Base-by-base conservation (phyloP, 768 basidiomycete species). In the Dioszegia aurantiaca region DNA sequence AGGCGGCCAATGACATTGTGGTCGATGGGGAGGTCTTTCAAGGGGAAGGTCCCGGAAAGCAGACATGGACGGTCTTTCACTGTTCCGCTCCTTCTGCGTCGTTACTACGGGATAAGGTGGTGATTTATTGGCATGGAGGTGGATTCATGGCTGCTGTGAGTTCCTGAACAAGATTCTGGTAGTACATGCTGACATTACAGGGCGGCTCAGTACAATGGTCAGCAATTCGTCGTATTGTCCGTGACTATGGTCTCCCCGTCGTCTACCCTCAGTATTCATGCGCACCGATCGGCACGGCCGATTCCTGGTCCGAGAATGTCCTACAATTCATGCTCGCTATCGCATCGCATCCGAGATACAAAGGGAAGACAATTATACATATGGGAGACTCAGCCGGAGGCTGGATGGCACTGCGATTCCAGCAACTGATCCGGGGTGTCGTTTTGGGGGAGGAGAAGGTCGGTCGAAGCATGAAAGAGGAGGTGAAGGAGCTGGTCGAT, bases 101-200 rank as follows among this genome's bases (percentile, higher is more conserved):
- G 33, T 14, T 6, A 14, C 6, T 6, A 33, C 33, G 33, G 33
- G 8, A 14, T 14, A 65, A 62, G 53, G 61, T 62, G 27, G 40
- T 66, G n/a, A 55, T 66, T 3, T 62, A 62, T 44, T 66, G 54
- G 49, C 64, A 62, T 42, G 64, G 64, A 19, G 64, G 64, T 28
- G 64, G 58, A 16, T 60, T 59, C 26, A 53, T 59, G 41, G 21
- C 40, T 33, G 48, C 41, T 31, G 62, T 59, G 48, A 44, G n/a
- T n/a, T n/a, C n/a, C n/a, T n/a, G n/a, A n/a, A n/a, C n/a, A n/a
- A n/a, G n/a, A n/a, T n/a, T n/a, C n/a, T n/a, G n/a, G 62, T 33
- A 26, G 42, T 16, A 8, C 23, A 23, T 21, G 2, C 19, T 39
- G 3, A 4, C 23, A 9, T 40, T n/a, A 62, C 58, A 45, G 51